Evolutionary conservation across 164 flowering plant genomes (phyloP).

Genomic region (Tinospora cordifolia): DNA sequence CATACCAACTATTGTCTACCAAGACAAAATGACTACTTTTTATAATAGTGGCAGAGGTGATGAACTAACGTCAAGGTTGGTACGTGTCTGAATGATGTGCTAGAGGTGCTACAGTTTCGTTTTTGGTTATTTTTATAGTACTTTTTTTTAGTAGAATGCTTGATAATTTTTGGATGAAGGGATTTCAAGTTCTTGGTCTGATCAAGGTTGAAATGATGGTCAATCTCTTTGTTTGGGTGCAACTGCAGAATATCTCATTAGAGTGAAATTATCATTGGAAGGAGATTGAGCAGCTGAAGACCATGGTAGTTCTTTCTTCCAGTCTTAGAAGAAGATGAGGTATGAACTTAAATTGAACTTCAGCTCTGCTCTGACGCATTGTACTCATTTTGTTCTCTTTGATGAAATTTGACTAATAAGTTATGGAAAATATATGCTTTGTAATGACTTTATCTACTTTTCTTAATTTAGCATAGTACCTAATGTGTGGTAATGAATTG

Average conservation of each 20-base stretch:
- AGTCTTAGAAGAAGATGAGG: slow-evolving; percentile 26
- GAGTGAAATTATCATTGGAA: slow-evolving; percentile 16
- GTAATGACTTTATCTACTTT: no score
- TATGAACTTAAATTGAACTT: slow-evolving; percentile 2
- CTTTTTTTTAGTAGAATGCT: no score
- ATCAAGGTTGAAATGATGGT: not conserved
- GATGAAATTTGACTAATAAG: no score
- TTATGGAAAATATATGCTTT: no score
- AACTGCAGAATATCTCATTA: not conserved
- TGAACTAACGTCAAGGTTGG: not conserved
- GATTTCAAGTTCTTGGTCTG: not conserved
- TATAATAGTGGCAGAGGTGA: no score
- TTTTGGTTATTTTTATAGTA: no score
- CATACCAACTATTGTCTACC: no score
- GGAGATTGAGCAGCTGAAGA: slow-evolving; percentile 70
- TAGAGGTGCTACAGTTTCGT: no score
- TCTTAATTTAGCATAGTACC: no score
- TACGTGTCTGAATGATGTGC: not conserved
- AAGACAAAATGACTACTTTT: no score
- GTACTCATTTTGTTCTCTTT: not conserved
- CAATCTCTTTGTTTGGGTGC: not conserved
- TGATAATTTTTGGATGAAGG: not conserved
- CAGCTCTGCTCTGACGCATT: slow-evolving; percentile 1
- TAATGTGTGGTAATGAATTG: no score
- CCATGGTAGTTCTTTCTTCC: slow-evolving; percentile 37